A percentile compares a stretch with the other conserved stretches of the same genome.
Conservation (phyloP, 106 monocot species). For the Hemerocallis citrina region DNA sequence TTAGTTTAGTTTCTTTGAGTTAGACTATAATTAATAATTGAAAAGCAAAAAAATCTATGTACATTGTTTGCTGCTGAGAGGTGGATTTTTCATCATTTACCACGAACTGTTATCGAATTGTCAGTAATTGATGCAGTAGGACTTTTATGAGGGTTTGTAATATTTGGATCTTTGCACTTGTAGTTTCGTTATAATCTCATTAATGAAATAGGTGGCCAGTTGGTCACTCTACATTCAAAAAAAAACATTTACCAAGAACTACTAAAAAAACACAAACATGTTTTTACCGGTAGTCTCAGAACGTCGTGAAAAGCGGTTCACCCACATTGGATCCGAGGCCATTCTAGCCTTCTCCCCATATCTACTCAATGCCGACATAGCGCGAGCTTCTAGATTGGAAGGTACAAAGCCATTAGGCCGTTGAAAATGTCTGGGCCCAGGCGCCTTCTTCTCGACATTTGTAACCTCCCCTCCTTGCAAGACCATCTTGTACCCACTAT, state of each 20-base stretch:
- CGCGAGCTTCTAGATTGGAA: conserved; percentile 55
- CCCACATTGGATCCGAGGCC: conserved; percentile 24
- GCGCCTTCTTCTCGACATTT: conserved; percentile 23
- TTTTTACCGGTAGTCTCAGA: conserved; percentile 31
- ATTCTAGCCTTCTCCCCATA: conserved; percentile 78
- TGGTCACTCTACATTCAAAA: too few species aligned
- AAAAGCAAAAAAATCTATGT: too few species aligned
- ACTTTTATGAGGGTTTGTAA: too few species aligned
- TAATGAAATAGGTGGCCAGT: too few species aligned
- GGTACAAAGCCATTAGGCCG: conserved; percentile 28
- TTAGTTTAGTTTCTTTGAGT: too few species aligned
- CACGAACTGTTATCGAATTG: too few species aligned
- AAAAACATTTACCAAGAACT: not conserved
- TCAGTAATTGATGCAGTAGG: too few species aligned
- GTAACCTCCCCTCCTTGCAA: conserved; percentile 75
- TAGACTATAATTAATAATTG: too few species aligned
- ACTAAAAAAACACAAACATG: not conserved
- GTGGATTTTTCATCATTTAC: too few species aligned
- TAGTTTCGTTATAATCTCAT: too few species aligned
- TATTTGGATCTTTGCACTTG: too few species aligned
- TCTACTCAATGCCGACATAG: conserved; percentile 56
- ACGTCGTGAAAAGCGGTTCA: conserved; percentile 8
- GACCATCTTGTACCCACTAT: conserved; percentile 87
- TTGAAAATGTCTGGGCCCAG: conserved; percentile 10
- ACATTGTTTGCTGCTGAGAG: too few species aligned